Percentiles rank a stretch among this genome's conserved stretches.
phyloP scores from a whole-genome alignment of 2,329 filamentous ascomycete genomes.

The Aspergillus sp. region DNA sequence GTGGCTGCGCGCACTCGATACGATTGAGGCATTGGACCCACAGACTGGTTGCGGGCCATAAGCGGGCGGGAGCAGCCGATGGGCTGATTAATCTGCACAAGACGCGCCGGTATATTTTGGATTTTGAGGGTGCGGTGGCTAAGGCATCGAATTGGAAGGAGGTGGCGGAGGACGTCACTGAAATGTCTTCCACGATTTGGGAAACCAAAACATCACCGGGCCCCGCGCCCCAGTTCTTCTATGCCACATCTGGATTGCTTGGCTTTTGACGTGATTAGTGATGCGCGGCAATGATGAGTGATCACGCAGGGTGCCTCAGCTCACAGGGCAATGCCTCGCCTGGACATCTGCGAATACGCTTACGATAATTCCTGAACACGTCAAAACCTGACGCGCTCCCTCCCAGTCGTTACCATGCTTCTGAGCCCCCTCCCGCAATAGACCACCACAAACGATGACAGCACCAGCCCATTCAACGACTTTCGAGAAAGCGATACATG shows the following conservation, averaged over 20 bases:
- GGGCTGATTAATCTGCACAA: background rate
- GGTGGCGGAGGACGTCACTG: background rate
- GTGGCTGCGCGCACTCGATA: background rate
- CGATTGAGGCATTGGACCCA: background rate
- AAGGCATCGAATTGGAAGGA: background rate
- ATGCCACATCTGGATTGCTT: too few relatives aligned
- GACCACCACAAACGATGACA: background rate
- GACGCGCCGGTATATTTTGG: background rate
- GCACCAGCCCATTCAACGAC: background rate
- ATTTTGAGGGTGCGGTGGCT: background rate
- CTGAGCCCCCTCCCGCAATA: too few relatives aligned
- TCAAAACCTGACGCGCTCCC: background rate
- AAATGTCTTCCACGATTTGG: too few relatives aligned
- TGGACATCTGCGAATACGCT: background rate
- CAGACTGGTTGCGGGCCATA: background rate
- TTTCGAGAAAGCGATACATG: slow-evolving; percentile 31
- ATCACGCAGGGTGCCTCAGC: background rate
- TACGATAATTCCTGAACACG: background rate
- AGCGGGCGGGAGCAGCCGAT: background rate
- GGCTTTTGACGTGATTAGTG: background rate
- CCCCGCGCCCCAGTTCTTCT: too few relatives aligned
- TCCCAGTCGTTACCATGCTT: too few relatives aligned
- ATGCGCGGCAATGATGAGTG: background rate
- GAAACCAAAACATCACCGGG: too few relatives aligned
- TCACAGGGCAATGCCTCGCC: too few relatives aligned